Evolutionary conservation across 768 basidiomycete species (phyloP), one percentile per base, ranked within the genome.

Genomic region (Lentinula aciculospora): DNA sequence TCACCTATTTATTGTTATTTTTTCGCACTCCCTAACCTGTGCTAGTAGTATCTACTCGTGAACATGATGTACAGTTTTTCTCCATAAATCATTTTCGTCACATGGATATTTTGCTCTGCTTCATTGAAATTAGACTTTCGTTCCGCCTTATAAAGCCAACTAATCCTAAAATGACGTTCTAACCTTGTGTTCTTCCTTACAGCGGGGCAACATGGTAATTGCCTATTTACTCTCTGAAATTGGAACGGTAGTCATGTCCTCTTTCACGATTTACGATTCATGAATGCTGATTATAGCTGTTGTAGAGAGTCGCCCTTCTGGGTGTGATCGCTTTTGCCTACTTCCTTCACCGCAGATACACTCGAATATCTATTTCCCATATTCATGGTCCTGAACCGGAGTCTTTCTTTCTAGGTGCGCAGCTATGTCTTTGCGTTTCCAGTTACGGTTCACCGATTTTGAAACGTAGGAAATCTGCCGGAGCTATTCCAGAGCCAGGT

Each of bases 401-500:
- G 58, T 79, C 81, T 2, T 82, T 77, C 59, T 56, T 73, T 17
- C 73, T 82, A 27, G 81, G 81, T 78, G 60, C 46, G 68, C 8
- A 17, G 23, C 10, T 36, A n/a, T 23, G 21, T 15, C 13, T 32
- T 23, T 25, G 8, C 25, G 36, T 28, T 39, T 13, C 28, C 15
- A 13, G 25, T 39, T 46, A 50, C 27, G 8, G 39, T 39, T 36
- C 36, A 36, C 9, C 10, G 42, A 23, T 23, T 6, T 7, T 25
- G 5, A 2, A 4, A 21, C 25, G 13, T 60, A 83, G 82, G 82
- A 13, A 78, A 80, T 57, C 67, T 82, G 21, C 72, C 71, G 23
- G 76, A 82, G 61, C 66, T 79, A 42, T 77, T 80, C 60, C 79
- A 79, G 60, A 77, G 76, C 58, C 75, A 81, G 64, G 80, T 74